Evolutionary conservation across 2,329 filamentous ascomycete genomes (phyloP).

Genomic region (Arachnopeziza araneosa): DNA sequence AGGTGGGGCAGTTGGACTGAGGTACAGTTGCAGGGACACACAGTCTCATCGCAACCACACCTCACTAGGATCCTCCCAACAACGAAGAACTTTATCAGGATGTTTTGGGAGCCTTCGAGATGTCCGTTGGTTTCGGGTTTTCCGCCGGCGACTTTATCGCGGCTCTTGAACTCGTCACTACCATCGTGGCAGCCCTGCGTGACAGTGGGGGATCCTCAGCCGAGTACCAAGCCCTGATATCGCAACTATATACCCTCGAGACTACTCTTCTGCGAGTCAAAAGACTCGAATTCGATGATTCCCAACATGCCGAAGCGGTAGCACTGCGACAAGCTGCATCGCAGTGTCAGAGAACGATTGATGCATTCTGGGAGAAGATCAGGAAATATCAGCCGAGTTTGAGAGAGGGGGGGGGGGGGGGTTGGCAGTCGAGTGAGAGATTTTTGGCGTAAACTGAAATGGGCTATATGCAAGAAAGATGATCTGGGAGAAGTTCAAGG

Average conservation of each 20-base stretch:
- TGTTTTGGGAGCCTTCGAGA: not conserved
- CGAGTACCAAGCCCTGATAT: conserved; percentile 19
- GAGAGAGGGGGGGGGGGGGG: conserved; percentile 16
- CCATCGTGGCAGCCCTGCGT: conserved; percentile 17
- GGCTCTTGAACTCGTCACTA: conserved; percentile 20
- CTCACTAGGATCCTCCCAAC: not conserved
- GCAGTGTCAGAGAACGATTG: conserved; percentile 26
- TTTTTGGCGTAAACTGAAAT: conserved; percentile 25
- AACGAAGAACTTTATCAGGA: not conserved
- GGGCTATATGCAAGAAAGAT: conserved; percentile 27
- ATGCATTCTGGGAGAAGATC: conserved; percentile 26
- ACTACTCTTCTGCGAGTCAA: conserved; percentile 24
- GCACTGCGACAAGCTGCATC: conserved; percentile 21
- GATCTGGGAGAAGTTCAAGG: conserved; percentile 26
- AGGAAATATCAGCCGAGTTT: conserved; percentile 26
- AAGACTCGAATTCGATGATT: conserved; percentile 22
- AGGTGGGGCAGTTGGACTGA: not conserved
- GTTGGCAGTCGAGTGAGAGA: conserved; percentile 11
- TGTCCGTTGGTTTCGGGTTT: conserved; percentile 15
- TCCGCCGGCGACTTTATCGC: conserved; percentile 27
- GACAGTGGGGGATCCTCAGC: conserved; percentile 8
- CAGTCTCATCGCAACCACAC: not conserved
- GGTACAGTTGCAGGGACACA: not conserved
- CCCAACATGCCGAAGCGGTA: conserved; percentile 15
- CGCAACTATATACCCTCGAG: conserved; percentile 20